Percentiles rank a stretch among this genome's conserved stretches.
Evolutionary conservation across 495 filamentous ascomycete genomes (phyloP).

Genomic region (Bryoglossum gracile): DNA sequence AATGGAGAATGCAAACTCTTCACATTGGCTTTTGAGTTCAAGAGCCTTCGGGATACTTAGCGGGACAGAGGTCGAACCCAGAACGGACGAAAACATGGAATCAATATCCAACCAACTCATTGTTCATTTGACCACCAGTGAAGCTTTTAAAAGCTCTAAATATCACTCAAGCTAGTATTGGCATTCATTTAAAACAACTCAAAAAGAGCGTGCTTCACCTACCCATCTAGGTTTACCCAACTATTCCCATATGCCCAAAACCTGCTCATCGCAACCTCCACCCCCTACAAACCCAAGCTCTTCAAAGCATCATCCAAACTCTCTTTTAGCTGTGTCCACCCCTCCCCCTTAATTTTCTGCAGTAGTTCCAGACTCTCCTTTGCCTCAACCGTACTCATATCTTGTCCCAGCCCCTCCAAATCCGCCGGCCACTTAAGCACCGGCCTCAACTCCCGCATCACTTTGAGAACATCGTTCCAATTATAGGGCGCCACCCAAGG

Average conservation of each 20-base stretch:
- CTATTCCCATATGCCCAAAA: not conserved
- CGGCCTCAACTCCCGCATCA: not conserved
- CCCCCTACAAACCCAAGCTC: not conserved
- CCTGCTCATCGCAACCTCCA: not conserved
- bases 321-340: not conserved
- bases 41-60: too few relatives aligned
- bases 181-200: too few relatives aligned
- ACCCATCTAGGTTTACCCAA: too few relatives aligned
- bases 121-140: too few relatives aligned
- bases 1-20: too few relatives aligned
- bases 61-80: too few relatives aligned
- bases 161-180: too few relatives aligned
- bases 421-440: not conserved
- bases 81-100: too few relatives aligned
- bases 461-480: constrained; percentile 30
- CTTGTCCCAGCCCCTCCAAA: not conserved
- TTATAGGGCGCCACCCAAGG: constrained; percentile 33
- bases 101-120: too few relatives aligned
- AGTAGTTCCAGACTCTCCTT: not conserved
- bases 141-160: too few relatives aligned
- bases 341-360: not conserved
- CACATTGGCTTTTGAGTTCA: too few relatives aligned
- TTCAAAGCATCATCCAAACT: not conserved
- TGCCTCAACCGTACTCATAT: not conserved
- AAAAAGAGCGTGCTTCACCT: too few relatives aligned